Evolutionary conservation across 148 eudicot species (phyloP).

Genomic region (Spergularia marina): DNA sequence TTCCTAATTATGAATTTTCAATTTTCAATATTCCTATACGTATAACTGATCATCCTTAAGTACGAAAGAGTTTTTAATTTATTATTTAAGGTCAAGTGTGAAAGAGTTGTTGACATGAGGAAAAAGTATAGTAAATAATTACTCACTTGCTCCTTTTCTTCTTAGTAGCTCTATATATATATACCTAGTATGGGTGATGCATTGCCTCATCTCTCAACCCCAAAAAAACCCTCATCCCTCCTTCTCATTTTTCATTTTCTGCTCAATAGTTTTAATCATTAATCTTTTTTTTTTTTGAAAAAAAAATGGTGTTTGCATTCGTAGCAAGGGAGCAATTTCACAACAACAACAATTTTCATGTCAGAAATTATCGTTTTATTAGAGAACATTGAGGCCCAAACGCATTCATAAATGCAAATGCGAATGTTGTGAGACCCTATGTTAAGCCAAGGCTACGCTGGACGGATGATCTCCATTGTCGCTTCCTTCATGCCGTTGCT

Average conservation of each 20-base stretch:
- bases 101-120: neutral
- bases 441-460: slow-evolving; percentile 30
- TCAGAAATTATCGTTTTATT: too few relatives aligned
- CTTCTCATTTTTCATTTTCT: neutral
- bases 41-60: slow-evolving; percentile 9
- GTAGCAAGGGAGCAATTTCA: too few relatives aligned
- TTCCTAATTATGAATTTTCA: neutral
- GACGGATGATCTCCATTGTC: slow-evolving; percentile 18
- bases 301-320: neutral
- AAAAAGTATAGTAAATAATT: slow-evolving; percentile 16
- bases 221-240: neutral
- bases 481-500: slow-evolving; percentile 13
- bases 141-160: neutral
- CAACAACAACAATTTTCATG: too few relatives aligned
- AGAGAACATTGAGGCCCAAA: too few relatives aligned
- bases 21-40: neutral
- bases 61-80: too few relatives aligned
- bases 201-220: slow-evolving; percentile 5
- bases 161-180: slow-evolving; percentile 17
- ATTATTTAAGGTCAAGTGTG: too few relatives aligned
- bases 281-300: neutral
- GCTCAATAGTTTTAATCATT: too few relatives aligned
- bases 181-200: neutral
- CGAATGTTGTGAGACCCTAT: slow-evolving; percentile 21
- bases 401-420: neutral